Base-by-base conservation (phyloP, 176 grass and related monocot species). In the Aegilops bicornis region DNA sequence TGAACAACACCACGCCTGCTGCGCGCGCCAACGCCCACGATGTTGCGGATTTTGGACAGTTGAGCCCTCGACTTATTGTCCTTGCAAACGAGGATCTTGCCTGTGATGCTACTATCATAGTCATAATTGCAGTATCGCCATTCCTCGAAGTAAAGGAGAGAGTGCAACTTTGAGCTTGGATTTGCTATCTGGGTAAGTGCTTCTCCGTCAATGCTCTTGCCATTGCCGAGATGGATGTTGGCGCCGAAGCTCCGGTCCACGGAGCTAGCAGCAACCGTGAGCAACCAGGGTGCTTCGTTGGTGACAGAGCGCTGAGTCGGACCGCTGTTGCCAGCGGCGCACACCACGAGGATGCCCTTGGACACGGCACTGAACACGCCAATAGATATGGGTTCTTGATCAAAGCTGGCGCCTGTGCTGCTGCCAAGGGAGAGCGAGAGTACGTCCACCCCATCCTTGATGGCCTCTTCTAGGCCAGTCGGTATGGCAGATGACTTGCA, bases 361-460 rank as follows among this genome's bases (percentile, higher is more conserved):
- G 79, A 20, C 43, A 84, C 78, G 6, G 85, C 87, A 22, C 43
- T 39, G 59, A 86, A 94, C 0, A 84, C 15, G 4, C 70, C 87
- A 14, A 87, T 43, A 22, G 81, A 69, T 4, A 94, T 22, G 36
- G 52, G 17, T 47, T 86, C 83, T 31, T 59, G 39, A 29, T 73
- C 45, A 50, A 88, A 67, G 5, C 0, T 10, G 15, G 19, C 33
- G 24, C 12, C 4, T 4, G 0, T 19, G 65, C 4, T 11, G 22
- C 59, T 31, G 8, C 81, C 87, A 9, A 89, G 5, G 33, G 92
- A 94, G 37, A 94, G 5, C 1, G 92, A 94, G n/a, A 94, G 54
- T 54, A 94, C 87, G 62, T 94, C 89, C 1, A 91, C 92, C 10
- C 92, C 92, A 19, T 94, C 92, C 83, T 24, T 77, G 39, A 85